phyloP scores from a whole-genome alignment of 441 rosid species.

The Populus hybrid region DNA sequence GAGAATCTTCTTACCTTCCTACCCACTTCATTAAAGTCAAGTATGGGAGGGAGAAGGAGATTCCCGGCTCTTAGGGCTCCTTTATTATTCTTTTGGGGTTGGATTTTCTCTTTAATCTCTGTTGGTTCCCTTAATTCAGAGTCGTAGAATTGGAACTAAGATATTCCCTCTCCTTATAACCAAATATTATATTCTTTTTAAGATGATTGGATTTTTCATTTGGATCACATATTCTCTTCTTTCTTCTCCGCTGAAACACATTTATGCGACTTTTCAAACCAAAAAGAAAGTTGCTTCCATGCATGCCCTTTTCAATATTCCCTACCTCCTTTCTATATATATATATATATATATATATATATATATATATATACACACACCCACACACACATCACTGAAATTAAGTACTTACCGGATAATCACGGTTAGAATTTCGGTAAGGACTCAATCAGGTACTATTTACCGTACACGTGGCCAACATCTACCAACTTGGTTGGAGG shows the following conservation, averaged over 20 bases:
- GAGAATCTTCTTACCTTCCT: conserved; percentile 85
- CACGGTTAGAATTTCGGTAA: too few relatives aligned
- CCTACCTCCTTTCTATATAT: neutral
- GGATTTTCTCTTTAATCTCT: conserved; percentile 41
- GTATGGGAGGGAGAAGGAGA: conserved; percentile 69
- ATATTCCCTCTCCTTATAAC: conserved; percentile 65
- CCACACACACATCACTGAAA: too few relatives aligned
- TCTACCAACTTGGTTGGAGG: too few relatives aligned
- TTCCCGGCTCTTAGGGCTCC: conserved; percentile 50
- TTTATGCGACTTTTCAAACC: conserved; percentile 58
- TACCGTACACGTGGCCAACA: too few relatives aligned
- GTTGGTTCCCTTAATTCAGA: conserved; percentile 54
- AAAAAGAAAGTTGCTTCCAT: conserved; percentile 43
- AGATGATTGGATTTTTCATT: conserved; percentile 29
- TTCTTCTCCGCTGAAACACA: conserved; percentile 27
- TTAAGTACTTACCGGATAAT: too few relatives aligned
- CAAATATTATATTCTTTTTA: conserved; percentile 52
- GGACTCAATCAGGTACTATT: too few relatives aligned
- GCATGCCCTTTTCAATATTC: conserved; percentile 27
- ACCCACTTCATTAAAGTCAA: conserved; percentile 77
- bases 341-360: too few relatives aligned
- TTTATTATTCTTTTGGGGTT: conserved; percentile 39
- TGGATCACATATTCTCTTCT: conserved; percentile 47
- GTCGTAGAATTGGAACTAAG: conserved; percentile 76
- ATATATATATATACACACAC: too few relatives aligned